Percentiles rank a stretch among this genome's conserved stretches.
These are phyloP conservation scores for Cornus suecica DNA, from an alignment of 148 eudicot genomes.

Conservation along the genomic window DNA sequence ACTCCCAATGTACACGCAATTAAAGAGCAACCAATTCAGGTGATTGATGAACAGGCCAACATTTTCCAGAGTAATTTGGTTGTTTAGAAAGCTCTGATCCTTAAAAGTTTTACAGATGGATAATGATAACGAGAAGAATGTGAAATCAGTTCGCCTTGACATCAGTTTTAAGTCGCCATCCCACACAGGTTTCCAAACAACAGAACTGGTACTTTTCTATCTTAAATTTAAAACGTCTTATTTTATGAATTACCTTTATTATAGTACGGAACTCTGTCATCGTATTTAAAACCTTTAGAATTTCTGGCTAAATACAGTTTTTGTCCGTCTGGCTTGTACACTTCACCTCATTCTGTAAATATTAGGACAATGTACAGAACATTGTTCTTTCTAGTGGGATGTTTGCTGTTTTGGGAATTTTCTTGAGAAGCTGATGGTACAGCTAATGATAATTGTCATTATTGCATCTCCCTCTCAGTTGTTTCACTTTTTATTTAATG, in stretches of 20 bases:
- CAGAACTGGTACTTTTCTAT: constrained; percentile 65
- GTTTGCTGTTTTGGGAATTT: neutral
- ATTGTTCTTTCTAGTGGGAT: too few species aligned
- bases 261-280: neutral
- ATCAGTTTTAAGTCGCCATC: constrained; percentile 92
- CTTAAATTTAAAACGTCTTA: neutral
- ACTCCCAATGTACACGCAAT: constrained; percentile 40
- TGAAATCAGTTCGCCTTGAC: constrained; percentile 80
- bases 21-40: constrained; percentile 39
- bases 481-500: neutral
- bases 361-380: too few species aligned
- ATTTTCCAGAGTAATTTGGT: constrained; percentile 28
- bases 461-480: neutral
- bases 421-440: neutral
- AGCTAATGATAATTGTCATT: neutral
- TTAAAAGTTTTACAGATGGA: constrained; percentile 30
- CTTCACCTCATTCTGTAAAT: neutral
- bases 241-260: neutral
- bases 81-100: constrained; percentile 40
- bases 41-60: constrained; percentile 33
- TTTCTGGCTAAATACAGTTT: neutral
- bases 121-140: constrained; percentile 36
- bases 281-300: neutral
- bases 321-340: neutral
- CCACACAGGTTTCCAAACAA: constrained; percentile 93